Base-by-base conservation (phyloP, 441 rosid species). In the Theobroma grandiflorum region DNA sequence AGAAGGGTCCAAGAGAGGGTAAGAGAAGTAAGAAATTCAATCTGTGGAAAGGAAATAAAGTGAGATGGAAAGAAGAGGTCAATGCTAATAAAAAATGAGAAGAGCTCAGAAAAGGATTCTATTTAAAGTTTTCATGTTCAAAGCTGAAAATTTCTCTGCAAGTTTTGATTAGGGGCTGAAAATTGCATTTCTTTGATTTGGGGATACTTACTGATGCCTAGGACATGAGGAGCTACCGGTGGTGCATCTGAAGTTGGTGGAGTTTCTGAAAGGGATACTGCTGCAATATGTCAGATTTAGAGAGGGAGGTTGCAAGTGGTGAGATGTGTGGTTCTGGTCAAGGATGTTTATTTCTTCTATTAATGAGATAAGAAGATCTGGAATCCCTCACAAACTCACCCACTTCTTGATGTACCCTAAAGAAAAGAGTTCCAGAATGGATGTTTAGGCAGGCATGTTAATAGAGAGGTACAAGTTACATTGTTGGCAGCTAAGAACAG, bases 21-120 rank as follows among this genome's bases (percentile, higher is more conserved):
- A 74, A 53, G 74, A 82, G 74, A 55, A 77, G 78, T 62, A 82
- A 45, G 57, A 63, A 9, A 38, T 75, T 5, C 35, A 72, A 77
- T 75, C 58, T 40, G 47, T 35, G 73, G 81, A 84, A 72, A 77
- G 84, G 87, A 31, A 81, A 79, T 8, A 69, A 37, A 40, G 68
- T 18, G 11, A 63, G 70, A 72, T 8, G 38, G 33, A 79, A 81
- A 18, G 18, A 45, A 83, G 82, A 78, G 38, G 59, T 78, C 66
- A 40, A 38, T 31, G 10, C 11, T n/a, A 65, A 65, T 58, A 69
- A 68, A 76, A 75, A 35, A 73, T 15, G 59, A 76, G 76, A 85
- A 74, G 72, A 75, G 59, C 20, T 68, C 15, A n/a, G 22, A 33
- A 45, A 57, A 67, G n/a, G 47, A 33, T 64, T 59, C 69, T 7